Conservation (phyloP, 2,329 filamentous ascomycete genomes). For the Lachnellula subtilissima region DNA sequence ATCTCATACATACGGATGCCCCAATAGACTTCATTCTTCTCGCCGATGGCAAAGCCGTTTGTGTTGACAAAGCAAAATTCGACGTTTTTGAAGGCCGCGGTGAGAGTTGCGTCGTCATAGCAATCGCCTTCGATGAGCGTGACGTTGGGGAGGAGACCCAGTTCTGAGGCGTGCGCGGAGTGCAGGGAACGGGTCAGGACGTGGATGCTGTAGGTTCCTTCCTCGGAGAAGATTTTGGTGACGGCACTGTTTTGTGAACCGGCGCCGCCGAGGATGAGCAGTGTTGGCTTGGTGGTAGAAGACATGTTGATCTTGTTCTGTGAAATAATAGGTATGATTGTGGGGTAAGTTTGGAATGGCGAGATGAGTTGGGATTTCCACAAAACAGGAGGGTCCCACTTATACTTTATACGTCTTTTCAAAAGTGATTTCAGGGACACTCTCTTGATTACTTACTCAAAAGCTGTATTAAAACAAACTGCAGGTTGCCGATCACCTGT, state of each 20-base stretch:
- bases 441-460: too few species aligned
- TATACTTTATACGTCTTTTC: too few species aligned
- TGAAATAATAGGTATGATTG: too few species aligned
- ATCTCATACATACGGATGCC: constrained; percentile 24
- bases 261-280: constrained; percentile 8
- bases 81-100: constrained; percentile 15
- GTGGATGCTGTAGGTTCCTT: constrained; percentile 1
- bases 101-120: constrained; percentile 12
- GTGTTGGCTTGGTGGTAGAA: neutral
- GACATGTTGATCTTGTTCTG: neutral
- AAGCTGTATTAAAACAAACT: too few species aligned
- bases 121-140: constrained; percentile 10
- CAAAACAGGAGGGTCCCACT: too few species aligned
- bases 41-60: constrained; percentile 26
- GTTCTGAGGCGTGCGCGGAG: constrained; percentile 13
- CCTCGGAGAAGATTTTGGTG: neutral
- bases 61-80: constrained; percentile 22
- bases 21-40: constrained; percentile 25
- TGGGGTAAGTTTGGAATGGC: too few species aligned
- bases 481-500: too few species aligned
- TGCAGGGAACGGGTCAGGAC: constrained; percentile 11
- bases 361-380: too few species aligned
- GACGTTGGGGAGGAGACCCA: constrained; percentile 19
- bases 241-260: constrained; percentile 4
- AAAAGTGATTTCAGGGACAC: too few species aligned